These are phyloP conservation scores for Aspergillus uvarum DNA, from an alignment of 2,329 filamentous ascomycete genomes.

Conservation along the genomic window DNA sequence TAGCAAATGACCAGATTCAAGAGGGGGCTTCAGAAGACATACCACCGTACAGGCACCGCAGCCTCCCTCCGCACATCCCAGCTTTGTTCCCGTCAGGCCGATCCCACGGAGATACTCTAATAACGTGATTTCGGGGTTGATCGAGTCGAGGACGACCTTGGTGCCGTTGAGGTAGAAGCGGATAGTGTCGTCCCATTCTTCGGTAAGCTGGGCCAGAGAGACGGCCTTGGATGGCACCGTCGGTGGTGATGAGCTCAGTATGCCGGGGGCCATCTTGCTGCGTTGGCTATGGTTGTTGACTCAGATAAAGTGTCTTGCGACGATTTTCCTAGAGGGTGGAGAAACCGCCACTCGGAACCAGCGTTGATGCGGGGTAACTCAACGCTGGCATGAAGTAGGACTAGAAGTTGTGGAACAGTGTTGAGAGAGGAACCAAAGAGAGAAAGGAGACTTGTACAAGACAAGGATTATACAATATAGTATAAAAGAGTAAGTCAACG, in stretches of 20 bases:
- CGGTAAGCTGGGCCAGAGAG: slow-evolving; percentile 64
- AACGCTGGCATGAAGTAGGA: not conserved
- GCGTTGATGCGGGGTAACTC: not conserved
- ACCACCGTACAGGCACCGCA: slow-evolving; percentile 66
- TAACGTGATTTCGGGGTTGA: slow-evolving; percentile 88
- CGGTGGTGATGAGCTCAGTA: slow-evolving; percentile 47
- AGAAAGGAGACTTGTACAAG: slow-evolving; percentile 5
- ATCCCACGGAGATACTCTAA: slow-evolving; percentile 91
- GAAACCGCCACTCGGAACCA: not conserved
- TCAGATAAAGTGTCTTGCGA: not conserved
- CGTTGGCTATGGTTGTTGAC: not conserved
- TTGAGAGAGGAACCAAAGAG: not conserved
- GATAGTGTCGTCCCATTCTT: slow-evolving; percentile 79
- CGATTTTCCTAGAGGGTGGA: not conserved
- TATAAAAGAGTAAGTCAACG: not conserved
- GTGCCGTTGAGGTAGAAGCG: slow-evolving; percentile 95
- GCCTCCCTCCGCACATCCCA: slow-evolving; percentile 94
- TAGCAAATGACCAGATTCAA: not conserved
- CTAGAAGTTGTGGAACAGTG: no score
- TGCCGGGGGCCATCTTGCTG: slow-evolving; percentile 57
- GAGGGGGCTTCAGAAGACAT: slow-evolving; percentile 2
- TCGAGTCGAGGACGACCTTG: slow-evolving; percentile 76
- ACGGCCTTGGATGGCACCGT: slow-evolving; percentile 47
- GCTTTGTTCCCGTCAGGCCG: slow-evolving; percentile 90
- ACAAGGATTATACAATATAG: not conserved